Conservation (phyloP, 345 rosid species). For the Arabidopsis arenosa region DNA sequence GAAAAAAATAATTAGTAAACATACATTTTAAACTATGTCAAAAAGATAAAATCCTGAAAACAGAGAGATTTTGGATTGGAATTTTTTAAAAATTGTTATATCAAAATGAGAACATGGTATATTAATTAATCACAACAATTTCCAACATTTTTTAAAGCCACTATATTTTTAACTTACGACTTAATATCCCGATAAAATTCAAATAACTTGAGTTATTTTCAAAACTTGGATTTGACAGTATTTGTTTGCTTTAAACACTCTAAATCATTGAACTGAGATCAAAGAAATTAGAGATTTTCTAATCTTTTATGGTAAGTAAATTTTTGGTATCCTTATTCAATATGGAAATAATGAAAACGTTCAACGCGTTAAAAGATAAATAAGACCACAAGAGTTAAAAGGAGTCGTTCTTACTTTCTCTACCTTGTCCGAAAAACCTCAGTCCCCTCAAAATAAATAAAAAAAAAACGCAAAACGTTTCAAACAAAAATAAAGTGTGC, state of each 20-base stretch:
- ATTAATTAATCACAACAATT: neutral
- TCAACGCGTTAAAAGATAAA: slow-evolving; percentile 7
- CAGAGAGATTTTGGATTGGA: too few relatives aligned
- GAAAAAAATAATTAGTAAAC: neutral
- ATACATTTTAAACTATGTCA: neutral
- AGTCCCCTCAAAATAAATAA: neutral
- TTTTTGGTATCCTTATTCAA: neutral
- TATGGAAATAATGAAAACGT: neutral
- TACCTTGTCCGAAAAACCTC: slow-evolving; percentile 45
- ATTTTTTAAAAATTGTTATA: too few relatives aligned
- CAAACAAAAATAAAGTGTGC: neutral
- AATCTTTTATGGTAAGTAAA: slow-evolving; percentile 10
- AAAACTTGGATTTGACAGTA: neutral
- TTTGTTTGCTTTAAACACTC: neutral
- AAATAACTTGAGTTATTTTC: neutral
- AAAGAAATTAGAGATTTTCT: neutral
- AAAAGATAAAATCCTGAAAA: neutral
- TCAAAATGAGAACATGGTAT: too few relatives aligned
- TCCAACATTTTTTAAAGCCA: neutral
- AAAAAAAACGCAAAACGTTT: neutral
- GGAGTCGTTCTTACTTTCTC: neutral
- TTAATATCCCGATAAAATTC: too few relatives aligned
- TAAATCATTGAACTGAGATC: neutral
- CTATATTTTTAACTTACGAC: too few relatives aligned
- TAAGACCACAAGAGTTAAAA: neutral